These are phyloP conservation scores for Fusarium beomiforme DNA, from an alignment of 2,329 filamentous ascomycete genomes.

Conservation along the genomic window DNA sequence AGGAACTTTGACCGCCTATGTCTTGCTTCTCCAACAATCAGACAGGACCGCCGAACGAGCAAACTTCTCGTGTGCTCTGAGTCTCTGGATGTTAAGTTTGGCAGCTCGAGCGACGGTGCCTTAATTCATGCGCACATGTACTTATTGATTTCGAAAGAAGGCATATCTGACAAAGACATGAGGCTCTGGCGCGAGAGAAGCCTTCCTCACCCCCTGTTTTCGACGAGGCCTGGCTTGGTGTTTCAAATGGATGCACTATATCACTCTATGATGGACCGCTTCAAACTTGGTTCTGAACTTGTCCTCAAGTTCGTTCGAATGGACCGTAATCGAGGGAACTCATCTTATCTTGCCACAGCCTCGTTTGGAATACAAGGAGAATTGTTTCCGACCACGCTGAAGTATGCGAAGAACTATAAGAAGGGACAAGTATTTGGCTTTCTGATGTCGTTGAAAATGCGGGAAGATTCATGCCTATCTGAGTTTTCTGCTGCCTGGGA, in stretches of 20 bases:
- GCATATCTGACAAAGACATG: background rate
- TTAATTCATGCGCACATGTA: background rate
- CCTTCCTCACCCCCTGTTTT: background rate
- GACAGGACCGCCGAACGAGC: background rate
- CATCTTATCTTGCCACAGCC: background rate
- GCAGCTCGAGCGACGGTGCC: background rate
- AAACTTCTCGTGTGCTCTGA: background rate
- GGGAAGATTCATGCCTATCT: background rate
- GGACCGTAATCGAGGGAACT: too few species aligned
- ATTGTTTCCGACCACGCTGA: background rate
- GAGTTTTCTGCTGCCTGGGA: background rate
- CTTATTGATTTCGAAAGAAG: background rate
- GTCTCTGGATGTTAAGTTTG: background rate
- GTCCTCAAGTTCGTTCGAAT: background rate
- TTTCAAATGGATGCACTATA: background rate
- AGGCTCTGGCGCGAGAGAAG: background rate
- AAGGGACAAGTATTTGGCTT: background rate
- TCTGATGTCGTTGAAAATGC: background rate
- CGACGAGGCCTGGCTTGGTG: rapidly evolving
- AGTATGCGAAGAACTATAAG: too few species aligned
- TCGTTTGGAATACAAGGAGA: background rate
- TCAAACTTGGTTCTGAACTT: background rate
- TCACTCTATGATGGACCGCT: background rate
- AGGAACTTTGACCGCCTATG: background rate
- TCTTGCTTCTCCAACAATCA: background rate